These are phyloP conservation scores for Anisogramma anomala DNA, from an alignment of 2,329 filamentous ascomycete species.

Conservation along the genomic window DNA sequence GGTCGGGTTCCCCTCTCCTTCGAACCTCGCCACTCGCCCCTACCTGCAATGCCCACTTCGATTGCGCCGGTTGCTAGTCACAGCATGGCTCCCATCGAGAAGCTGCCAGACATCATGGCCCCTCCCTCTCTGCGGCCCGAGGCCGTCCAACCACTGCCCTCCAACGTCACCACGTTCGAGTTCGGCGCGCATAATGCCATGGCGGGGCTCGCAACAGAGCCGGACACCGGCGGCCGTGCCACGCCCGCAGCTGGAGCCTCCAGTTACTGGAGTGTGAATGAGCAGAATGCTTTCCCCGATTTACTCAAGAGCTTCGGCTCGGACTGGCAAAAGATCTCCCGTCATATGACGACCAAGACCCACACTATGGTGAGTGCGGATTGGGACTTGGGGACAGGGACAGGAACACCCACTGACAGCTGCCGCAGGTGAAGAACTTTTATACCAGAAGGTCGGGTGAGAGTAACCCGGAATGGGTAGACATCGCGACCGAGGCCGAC, in stretches of 20 bases:
- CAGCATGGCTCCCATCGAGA: slow-evolving; percentile 11
- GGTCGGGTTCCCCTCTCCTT: slow-evolving; percentile 14
- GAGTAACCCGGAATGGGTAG: slow-evolving; percentile 51
- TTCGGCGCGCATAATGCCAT: slow-evolving; percentile 28
- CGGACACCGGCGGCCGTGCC: slow-evolving; percentile 34
- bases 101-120: slow-evolving; percentile 38
- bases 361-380: slow-evolving; percentile 58
- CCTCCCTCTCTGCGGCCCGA: slow-evolving; percentile 46
- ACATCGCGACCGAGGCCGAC: slow-evolving; percentile 49
- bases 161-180: slow-evolving; percentile 40
- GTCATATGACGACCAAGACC: slow-evolving; percentile 73
- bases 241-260: slow-evolving; percentile 46
- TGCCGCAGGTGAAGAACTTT: slow-evolving; percentile 53
- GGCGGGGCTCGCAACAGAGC: slow-evolving; percentile 11
- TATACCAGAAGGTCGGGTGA: slow-evolving; percentile 42
- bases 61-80: slow-evolving; percentile 24
- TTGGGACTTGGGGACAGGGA: neutral
- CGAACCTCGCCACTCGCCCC: slow-evolving; percentile 17
- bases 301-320: slow-evolving; percentile 66
- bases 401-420: slow-evolving; percentile 16
- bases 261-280: slow-evolving; percentile 80
- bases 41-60: slow-evolving; percentile 31
- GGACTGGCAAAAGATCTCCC: slow-evolving; percentile 65
- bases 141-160: slow-evolving; percentile 35
- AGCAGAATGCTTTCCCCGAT: slow-evolving; percentile 64